Evolutionary conservation across 2,329 filamentous ascomycete genomes (phyloP).

Genomic region (Fusarium metavorans): DNA sequence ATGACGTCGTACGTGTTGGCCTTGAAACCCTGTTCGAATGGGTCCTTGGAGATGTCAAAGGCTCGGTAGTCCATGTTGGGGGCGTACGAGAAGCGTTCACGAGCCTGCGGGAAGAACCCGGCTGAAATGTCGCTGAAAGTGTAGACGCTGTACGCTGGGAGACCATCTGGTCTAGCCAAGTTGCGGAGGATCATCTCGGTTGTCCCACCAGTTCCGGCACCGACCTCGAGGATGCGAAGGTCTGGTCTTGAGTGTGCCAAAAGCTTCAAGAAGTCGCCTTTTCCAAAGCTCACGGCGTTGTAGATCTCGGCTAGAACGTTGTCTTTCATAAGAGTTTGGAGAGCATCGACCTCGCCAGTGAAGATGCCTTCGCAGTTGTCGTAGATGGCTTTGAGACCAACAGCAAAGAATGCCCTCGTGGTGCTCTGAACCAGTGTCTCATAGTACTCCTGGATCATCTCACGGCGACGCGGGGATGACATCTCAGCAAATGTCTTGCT

Average conservation of each 20-base stretch:
- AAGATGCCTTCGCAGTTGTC: slow-evolving; percentile 17
- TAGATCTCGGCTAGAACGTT: slow-evolving; percentile 7
- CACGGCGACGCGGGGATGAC: neutral
- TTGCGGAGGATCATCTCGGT: slow-evolving; percentile 44
- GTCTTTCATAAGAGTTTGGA: slow-evolving; percentile 18
- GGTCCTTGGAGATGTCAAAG: slow-evolving; percentile 49
- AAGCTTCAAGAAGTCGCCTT: neutral
- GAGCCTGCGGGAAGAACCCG: slow-evolving; percentile 45
- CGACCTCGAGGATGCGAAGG: slow-evolving; percentile 45
- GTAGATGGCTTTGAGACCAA: slow-evolving; percentile 7
- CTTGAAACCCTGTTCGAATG: slow-evolving; percentile 46
- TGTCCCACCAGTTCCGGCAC: slow-evolving; percentile 49
- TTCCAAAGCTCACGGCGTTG: slow-evolving; percentile 7
- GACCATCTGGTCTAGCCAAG: slow-evolving; percentile 13
- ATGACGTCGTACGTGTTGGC: slow-evolving; percentile 45
- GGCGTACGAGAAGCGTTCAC: slow-evolving; percentile 31
- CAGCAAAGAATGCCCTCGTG: neutral
- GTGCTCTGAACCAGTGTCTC: neutral
- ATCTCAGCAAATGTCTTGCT: neutral
- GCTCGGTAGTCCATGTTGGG: slow-evolving; percentile 38
- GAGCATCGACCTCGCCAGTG: slow-evolving; percentile 7
- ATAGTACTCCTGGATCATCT: neutral
- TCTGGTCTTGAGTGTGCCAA: slow-evolving; percentile 26
- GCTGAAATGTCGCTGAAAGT: slow-evolving; percentile 48
- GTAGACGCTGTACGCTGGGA: slow-evolving; percentile 32